Evolutionary conservation across 75 land plant genomes (phyloP), one percentile per base, ranked within the genome.

Genomic region (Selaginella moellendorffii): DNA sequence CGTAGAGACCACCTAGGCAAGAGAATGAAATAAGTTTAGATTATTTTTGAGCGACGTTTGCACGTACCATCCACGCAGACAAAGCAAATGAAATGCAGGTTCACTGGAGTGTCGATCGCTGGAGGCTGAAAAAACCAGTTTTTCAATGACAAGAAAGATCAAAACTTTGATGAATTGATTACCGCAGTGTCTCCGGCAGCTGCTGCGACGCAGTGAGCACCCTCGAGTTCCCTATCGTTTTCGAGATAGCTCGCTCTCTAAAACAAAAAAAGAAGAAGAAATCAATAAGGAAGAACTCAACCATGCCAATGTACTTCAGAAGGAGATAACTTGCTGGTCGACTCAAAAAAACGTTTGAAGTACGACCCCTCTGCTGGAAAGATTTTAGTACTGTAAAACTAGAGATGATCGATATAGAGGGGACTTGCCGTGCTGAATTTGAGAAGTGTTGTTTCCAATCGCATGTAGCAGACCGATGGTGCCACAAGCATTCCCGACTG

Each of bases 401-500:
- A 56, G 24, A 56, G n/a, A 24, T 18, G n/a, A n/a, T n/a, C n/a
- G n/a, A n/a, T n/a, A n/a, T n/a, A n/a, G n/a, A n/a, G n/a, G n/a
- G n/a, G n/a, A n/a, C 82, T 69, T 79, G 89, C 99, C 29, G 62
- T 86, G 72, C 24, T 80, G 78, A n/a, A 89, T 69, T 24, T 78
- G 68, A 27, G 91, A 84, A 29, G 79, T 66, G 60, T 81, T 65
- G 66, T 95, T 95, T 31, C 90, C 99, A 65, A 95, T 63, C 59
- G 90, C 96, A 82, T 95, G 99, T 64, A 95, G 85, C 65, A 95
- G 77, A 22, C 92, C 99, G 71, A 95, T 76, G 2, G 99, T 95
- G 29, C 99, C 99, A 77, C 99, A 95, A 26, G 99, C 99, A 88
- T 93, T 93, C 31, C 90, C 99, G 2, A 93, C 96, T 67, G 96